These are phyloP conservation scores for Volvox carteri DNA, from an alignment of 163 green algal genomes.

Conservation along the genomic window DNA sequence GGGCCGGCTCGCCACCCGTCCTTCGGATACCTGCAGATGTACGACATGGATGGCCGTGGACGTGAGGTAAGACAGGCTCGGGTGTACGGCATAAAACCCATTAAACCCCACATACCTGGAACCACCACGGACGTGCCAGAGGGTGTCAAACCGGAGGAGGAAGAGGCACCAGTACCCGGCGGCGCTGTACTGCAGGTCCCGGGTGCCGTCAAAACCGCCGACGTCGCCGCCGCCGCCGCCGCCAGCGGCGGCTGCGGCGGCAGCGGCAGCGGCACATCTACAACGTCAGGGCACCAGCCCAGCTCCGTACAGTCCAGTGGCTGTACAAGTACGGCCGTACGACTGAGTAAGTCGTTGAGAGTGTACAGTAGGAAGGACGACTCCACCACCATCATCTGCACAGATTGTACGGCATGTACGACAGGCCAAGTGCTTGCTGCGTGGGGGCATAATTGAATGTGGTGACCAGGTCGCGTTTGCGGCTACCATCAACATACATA, in stretches of 20 bases:
- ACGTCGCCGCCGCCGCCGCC: not conserved
- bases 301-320: constrained; percentile 68
- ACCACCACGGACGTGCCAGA: not conserved
- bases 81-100: too few species aligned
- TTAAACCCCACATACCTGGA: not conserved
- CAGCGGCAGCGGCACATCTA: constrained; percentile 80
- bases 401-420: too few species aligned
- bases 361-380: constrained; percentile 80
- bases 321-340: constrained; percentile 89
- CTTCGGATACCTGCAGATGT: not conserved
- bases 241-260: not conserved
- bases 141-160: too few species aligned
- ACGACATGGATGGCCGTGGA: not conserved
- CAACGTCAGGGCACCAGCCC: constrained; percentile 37
- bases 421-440: too few species aligned
- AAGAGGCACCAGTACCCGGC: too few species aligned
- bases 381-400: constrained; percentile 71
- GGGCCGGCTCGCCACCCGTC: not conserved
- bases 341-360: constrained; percentile 86
- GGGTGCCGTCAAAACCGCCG: not conserved
- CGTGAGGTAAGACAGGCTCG: too few species aligned
- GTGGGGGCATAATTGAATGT: too few species aligned
- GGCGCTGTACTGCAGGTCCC: too few species aligned
- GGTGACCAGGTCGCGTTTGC: too few species aligned
- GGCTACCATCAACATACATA: too few species aligned